Evolutionary conservation across 1,284 basidiomycete species (phyloP), one percentile per base, ranked within the genome.

Genomic region (Leccinum ambiguum): DNA sequence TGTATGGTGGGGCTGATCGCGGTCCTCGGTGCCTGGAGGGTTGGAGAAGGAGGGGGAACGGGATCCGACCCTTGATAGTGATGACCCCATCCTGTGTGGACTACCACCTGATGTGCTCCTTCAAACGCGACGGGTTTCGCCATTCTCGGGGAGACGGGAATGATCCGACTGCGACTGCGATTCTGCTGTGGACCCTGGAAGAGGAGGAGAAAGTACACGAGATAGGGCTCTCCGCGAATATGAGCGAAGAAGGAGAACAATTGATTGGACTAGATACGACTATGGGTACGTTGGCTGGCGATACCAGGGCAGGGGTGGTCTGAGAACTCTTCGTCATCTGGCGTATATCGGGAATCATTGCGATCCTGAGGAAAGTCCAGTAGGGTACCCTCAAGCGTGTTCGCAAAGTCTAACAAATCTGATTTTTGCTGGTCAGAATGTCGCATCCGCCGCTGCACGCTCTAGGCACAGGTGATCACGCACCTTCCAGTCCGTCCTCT

Each of bases 1-100:
- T 91, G 84, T 68, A 90, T 82, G 53, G 81, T 84, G 45, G 87
- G 84, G 62, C 79, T 78, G 33, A 89, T 74, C n/a, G 86, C 77
- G 67, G 76, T 71, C 59, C 84, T 76, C 65, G 65, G 70, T 65
- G 21, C 65, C 60, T 54, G 67, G 36, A 50, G 13, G 4, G 59
- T 63, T 18, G 60, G 45, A 2, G 60, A 41, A 26, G 59, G 64
- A 26, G 26, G 26, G 66, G 4, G 80, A 79, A 8, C 69, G 69
- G 2, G 75, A 69, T 3, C 77, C 70, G 1, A 78, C 64, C 33
- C 67, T 71, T 11, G 72, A 68, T 1, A 74, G 50, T 0, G 65
- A 53, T 2, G 63, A 30, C 11, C 63, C 61, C 1, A 21, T 18
- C 45, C 39, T 66, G 53, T 65, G 73, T 7, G 65, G 59, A 58